Evolutionary conservation across 345 rosid genomes (phyloP).

Genomic region (Jatropha curcas): DNA sequence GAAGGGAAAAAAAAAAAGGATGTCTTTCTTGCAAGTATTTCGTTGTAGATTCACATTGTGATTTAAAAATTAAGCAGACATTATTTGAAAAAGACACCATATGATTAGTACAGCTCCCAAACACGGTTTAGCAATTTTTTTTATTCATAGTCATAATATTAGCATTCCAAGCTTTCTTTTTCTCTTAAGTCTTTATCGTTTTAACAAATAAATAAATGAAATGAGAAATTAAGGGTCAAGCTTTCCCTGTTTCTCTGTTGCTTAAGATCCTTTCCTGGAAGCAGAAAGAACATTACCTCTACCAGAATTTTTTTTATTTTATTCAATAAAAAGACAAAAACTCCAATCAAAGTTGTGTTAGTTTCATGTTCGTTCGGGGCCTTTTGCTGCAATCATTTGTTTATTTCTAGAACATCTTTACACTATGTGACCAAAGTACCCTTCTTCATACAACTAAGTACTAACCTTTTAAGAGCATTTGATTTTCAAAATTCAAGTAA

Average conservation of each 20-base stretch:
- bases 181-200: no score
- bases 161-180: no score
- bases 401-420: background rate
- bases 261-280: constrained; percentile 10
- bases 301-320: no score
- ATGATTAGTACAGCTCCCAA: constrained; percentile 18
- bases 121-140: constrained; percentile 37
- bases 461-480: no score
- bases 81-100: background rate
- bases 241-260: background rate
- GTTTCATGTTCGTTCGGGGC: constrained; percentile 3
- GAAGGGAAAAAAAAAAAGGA: background rate
- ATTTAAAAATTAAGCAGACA: background rate
- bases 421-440: background rate
- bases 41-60: background rate
- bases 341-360: background rate
- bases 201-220: no score
- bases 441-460: background rate
- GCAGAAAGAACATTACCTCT: background rate
- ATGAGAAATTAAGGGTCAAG: no score
- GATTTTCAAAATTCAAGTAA: no score
- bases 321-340: background rate
- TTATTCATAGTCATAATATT: no score
- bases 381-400: background rate
- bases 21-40: background rate